A percentile compares a stretch with the other conserved stretches of the same genome.
phyloP scores from a whole-genome alignment of 1,284 basidiomycete species.

The Apiotrichum siamense region DNA sequence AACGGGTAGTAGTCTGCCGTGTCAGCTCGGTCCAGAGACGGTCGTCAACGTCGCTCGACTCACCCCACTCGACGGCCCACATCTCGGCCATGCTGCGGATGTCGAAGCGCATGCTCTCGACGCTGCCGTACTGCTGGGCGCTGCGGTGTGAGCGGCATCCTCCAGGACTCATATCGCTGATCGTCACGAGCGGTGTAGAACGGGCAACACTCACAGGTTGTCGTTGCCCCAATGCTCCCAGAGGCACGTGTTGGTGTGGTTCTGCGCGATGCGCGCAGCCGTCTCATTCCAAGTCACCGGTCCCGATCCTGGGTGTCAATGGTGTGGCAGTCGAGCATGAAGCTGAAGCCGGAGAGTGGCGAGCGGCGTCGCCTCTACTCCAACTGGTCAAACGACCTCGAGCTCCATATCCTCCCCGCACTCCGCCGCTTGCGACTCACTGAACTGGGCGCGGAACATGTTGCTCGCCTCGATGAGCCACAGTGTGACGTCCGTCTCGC shows the following conservation, averaged over 20 bases:
- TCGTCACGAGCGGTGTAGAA: not conserved
- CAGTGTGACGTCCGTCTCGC: slow-evolving; percentile 5
- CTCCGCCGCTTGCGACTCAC: not conserved
- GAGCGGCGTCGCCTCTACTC: not conserved
- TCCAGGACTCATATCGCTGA: no score
- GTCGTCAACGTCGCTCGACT: not conserved
- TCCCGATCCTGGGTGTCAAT: slow-evolving; percentile 6
- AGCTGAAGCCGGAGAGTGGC: not conserved
- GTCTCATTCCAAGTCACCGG: slow-evolving; percentile 14
- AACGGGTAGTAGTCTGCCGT: slow-evolving; percentile 15
- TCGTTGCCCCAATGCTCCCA: slow-evolving; percentile 20
- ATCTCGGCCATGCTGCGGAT: slow-evolving; percentile 14
- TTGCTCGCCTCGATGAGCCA: slow-evolving; percentile 13
- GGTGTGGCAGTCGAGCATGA: no score
- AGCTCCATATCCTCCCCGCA: not conserved
- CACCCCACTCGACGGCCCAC: slow-evolving; percentile 17
- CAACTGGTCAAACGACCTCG: not conserved
- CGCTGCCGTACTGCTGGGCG: slow-evolving; percentile 2
- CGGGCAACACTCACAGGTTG: slow-evolving; percentile 6
- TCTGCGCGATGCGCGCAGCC: slow-evolving; percentile 6
- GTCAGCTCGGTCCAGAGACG: not conserved
- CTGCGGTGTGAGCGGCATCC: no score
- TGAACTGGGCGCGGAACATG: slow-evolving; percentile 11
- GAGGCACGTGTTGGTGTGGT: slow-evolving; percentile 8
- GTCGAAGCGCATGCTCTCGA: slow-evolving; percentile 3